Conservation (phyloP, 371 early-diverging fungal genomes). For the Ordospora pajunii region DNA sequence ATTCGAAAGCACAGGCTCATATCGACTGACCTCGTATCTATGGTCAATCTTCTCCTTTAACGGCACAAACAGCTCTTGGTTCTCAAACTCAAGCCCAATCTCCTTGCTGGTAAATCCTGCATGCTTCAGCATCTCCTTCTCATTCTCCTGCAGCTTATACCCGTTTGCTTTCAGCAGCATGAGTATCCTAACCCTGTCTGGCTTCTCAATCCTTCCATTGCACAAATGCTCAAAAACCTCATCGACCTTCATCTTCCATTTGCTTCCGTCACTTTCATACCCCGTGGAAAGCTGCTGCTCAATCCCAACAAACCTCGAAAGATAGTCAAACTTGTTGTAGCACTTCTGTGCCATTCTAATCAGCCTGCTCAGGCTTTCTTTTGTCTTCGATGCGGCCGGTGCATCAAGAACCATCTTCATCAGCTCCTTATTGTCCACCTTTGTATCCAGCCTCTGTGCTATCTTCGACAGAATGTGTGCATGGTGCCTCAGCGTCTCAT, state of each 20-base stretch:
- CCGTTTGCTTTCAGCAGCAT: constrained; percentile 41
- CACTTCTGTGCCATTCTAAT: constrained; percentile 45
- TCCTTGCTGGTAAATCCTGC: constrained; percentile 30
- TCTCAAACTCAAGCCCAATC: constrained; percentile 23
- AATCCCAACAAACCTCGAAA: constrained; percentile 31
- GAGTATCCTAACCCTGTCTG: constrained; percentile 55
- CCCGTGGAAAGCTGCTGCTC: constrained; percentile 56
- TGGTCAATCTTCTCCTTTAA: constrained; percentile 9
- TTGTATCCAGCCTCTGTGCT: constrained; percentile 43
- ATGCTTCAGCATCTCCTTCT: constrained; percentile 25
- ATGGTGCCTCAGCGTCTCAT: constrained; percentile 41
- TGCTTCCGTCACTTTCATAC: constrained; percentile 43
- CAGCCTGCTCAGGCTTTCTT: constrained; percentile 47
- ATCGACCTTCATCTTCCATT: constrained; percentile 21
- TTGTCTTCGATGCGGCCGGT: constrained; percentile 55
- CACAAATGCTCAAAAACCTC: constrained; percentile 43
- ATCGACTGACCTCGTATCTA: constrained; percentile 51
- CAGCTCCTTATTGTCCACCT: constrained; percentile 45
- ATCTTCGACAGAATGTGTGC: constrained; percentile 39
- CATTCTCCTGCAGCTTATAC: constrained; percentile 23
- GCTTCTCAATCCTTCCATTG: constrained; percentile 17
- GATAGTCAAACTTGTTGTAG: constrained; percentile 46
- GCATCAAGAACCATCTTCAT: constrained; percentile 57
- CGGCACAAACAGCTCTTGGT: background rate
- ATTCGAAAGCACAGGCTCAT: constrained; percentile 51